Evolutionary conservation across 2,329 filamentous ascomycete genomes (phyloP).

Genomic region (Microdochium nivale): DNA sequence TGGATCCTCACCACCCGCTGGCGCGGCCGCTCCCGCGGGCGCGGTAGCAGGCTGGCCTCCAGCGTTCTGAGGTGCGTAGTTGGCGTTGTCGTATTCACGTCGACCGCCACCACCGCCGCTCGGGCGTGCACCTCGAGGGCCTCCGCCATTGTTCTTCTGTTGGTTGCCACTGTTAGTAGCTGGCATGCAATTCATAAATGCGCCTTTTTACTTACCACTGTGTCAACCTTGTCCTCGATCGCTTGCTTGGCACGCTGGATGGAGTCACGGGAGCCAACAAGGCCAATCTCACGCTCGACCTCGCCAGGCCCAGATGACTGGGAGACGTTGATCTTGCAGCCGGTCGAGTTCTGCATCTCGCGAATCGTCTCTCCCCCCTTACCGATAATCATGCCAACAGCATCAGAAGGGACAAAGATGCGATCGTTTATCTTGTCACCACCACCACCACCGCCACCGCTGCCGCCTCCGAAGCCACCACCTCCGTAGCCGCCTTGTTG

Average conservation of each 20-base stretch:
- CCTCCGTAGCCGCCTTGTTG: slow-evolving; percentile 18
- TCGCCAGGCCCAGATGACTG: slow-evolving; percentile 71
- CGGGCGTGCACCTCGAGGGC: slow-evolving; percentile 25
- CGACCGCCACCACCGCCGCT: slow-evolving; percentile 28
- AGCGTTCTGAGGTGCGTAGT: slow-evolving; percentile 29
- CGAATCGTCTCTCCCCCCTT: slow-evolving; percentile 92
- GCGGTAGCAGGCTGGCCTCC: slow-evolving; percentile 27
- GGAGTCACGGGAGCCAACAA: slow-evolving; percentile 69
- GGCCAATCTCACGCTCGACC: slow-evolving; percentile 75
- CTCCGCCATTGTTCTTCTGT: slow-evolving; percentile 43
- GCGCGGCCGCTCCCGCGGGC: slow-evolving; percentile 29
- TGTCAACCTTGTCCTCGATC: slow-evolving; percentile 88
- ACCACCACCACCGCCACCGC: slow-evolving; percentile 24
- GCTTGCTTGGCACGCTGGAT: slow-evolving; percentile 75
- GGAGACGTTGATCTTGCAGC: slow-evolving; percentile 92
- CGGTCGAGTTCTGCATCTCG: slow-evolving; percentile 80
- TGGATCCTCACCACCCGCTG: slow-evolving; percentile 46
- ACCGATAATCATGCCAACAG: slow-evolving; percentile 93
- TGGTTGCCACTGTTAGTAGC: slow-evolving; percentile 30
- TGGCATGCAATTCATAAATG: not conserved
- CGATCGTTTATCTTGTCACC: slow-evolving; percentile 70
- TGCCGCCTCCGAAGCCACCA: slow-evolving; percentile 16
- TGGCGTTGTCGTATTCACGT: slow-evolving; percentile 47
- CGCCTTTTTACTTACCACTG: slow-evolving; percentile 54
- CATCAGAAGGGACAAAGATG: slow-evolving; percentile 80